Base-by-base conservation (phyloP, 495 filamentous ascomycete species). In the Penicillium subrubescens region DNA sequence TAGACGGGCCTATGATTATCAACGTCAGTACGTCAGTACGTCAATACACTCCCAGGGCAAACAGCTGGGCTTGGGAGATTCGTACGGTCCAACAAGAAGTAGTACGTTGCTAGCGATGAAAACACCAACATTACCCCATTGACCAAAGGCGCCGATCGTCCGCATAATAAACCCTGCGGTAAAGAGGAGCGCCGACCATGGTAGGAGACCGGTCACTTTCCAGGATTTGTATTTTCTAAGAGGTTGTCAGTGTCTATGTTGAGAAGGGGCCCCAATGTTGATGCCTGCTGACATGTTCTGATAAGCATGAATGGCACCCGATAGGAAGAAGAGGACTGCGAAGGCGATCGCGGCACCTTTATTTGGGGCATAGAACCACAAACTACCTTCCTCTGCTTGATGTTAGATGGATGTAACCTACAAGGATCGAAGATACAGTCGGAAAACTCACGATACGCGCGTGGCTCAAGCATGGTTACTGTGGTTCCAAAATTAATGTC, bases 321-420 rank as follows among this genome's bases (percentile, higher is more conserved):
- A 90, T 1, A 82, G 64, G 1, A 81, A 72, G 71, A 90, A 93
- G 7, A 90, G 82, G 23, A 89, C 74, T 10, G 87, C 83, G 67
- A 90, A 92, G 58, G 87, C 84, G 34, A 92, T 82, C 0, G 90
- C 85, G 2, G 89, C 89, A 4, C 81, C 89, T 74, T 91, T 89
- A 69, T 90, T 92, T 0, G 90, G 90, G 19, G 87, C 89, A 76
- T 92, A 92, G 72, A 86, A 87, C 83, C 85, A 92, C 44, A 87
- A 70, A 67, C 86, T 90, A 19, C 74, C 75, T 21, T 76, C 70
- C 58, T 80, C 79, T 81, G 29, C 27, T 14, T 23, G n/a, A 48
- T 11, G 48, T 75, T 50, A 73, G 65, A 52, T 62, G 8, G 12
- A 6, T n/a, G 19, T 8, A 19, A 2, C 6, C 34, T 39, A 17